Percentiles rank a stretch among this genome's conserved stretches.
phyloP scores from a whole-genome alignment of 129 eudicot species.

The Rutidosis leptorrhynchoides region DNA sequence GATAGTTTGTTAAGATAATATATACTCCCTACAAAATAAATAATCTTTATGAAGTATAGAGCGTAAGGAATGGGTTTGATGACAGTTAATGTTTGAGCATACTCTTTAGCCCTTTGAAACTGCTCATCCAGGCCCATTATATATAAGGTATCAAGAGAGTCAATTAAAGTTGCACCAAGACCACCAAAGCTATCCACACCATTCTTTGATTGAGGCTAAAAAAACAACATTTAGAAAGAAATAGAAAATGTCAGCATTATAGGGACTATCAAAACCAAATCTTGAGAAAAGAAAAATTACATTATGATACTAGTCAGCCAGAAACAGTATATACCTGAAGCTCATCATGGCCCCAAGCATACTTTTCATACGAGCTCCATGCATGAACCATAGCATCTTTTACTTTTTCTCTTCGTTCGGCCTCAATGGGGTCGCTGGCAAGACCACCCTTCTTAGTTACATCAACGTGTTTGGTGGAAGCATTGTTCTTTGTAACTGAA shows the following conservation, averaged over 20 bases:
- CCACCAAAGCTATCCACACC: slow-evolving; percentile 99
- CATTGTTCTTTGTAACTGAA: slow-evolving; percentile 33
- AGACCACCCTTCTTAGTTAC: slow-evolving; percentile 28
- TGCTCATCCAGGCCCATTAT: slow-evolving; percentile 97
- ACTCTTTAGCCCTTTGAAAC: slow-evolving; percentile 96
- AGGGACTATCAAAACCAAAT: background rate
- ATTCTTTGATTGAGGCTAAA: slow-evolving; percentile 93
- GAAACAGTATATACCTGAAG: slow-evolving; percentile 63
- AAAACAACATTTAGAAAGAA: slow-evolving; percentile 28
- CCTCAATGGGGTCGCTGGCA: slow-evolving; percentile 56
- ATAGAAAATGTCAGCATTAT: slow-evolving; percentile 5
- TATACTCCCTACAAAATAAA: background rate
- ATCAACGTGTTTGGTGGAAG: slow-evolving; percentile 26
- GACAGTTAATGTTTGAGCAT: slow-evolving; percentile 34
- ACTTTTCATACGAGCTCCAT: slow-evolving; percentile 96
- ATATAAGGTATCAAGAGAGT: slow-evolving; percentile 93
- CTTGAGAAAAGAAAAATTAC: background rate
- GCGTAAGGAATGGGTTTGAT: background rate
- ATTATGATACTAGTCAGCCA: background rate
- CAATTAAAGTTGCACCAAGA: slow-evolving; percentile 95
- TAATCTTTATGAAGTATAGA: background rate
- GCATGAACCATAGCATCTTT: slow-evolving; percentile 99
- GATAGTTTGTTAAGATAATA: background rate
- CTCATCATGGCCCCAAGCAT: slow-evolving; percentile 99
- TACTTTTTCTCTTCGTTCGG: slow-evolving; percentile 73